phyloP scores from a whole-genome alignment of 345 rosid species.

The Populus nigra region DNA sequence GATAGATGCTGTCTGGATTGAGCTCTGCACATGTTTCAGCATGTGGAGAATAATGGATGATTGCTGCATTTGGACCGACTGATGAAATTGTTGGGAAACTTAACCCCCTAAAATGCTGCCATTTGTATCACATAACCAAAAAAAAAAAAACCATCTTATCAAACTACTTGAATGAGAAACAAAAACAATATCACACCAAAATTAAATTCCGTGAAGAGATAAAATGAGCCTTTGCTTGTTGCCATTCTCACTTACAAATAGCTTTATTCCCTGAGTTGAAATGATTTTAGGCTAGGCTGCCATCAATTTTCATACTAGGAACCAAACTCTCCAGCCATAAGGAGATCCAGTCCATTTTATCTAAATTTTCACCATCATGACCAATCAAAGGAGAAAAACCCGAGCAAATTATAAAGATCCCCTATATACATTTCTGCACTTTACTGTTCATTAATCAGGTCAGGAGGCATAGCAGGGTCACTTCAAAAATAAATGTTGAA shows the following conservation, averaged over 20 bases:
- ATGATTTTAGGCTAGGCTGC: not conserved
- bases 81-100: slow-evolving; percentile 98
- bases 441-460: no score
- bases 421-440: not conserved
- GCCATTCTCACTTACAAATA: not conserved
- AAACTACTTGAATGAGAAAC: not conserved
- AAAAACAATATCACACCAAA: not conserved
- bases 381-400: not conserved
- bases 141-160: not conserved
- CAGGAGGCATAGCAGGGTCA: not conserved
- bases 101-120: slow-evolving; percentile 89
- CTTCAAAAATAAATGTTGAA: not conserved
- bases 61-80: slow-evolving; percentile 91
- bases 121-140: slow-evolving; percentile 14
- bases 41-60: slow-evolving; percentile 79
- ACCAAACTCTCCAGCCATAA: not conserved
- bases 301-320: not conserved
- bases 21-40: slow-evolving; percentile 80
- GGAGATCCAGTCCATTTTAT: not conserved
- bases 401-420: not conserved
- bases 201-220: not conserved
- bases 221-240: not conserved
- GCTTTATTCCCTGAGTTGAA: not conserved
- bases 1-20: slow-evolving; percentile 72
- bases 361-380: not conserved